Conservation (phyloP, 768 basidiomycete genomes). For the Kwoniella dejecticola region DNA sequence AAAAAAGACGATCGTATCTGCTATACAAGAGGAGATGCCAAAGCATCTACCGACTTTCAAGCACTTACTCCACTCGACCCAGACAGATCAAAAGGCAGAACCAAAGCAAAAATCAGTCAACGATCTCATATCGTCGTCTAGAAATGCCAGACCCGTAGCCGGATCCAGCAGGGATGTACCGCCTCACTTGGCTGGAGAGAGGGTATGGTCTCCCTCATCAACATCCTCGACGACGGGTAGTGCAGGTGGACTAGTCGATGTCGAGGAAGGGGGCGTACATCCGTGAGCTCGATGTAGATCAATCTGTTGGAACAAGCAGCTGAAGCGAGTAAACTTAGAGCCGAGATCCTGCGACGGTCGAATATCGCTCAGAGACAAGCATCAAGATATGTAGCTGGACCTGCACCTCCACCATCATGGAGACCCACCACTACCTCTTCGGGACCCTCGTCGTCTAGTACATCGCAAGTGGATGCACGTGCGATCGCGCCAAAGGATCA, state of each 20-base stretch:
- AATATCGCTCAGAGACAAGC: constrained; percentile 28
- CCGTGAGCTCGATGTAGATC: constrained; percentile 27
- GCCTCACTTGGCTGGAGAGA: background rate
- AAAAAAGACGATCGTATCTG: too few relatives aligned
- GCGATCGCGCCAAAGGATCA: background rate
- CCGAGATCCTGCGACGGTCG: constrained; percentile 31
- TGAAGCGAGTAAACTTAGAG: constrained; percentile 17
- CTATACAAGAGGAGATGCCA: constrained; percentile 36
- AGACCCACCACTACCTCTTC: constrained; percentile 1
- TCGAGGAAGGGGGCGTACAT: constrained; percentile 31
- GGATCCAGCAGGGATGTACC: too few relatives aligned
- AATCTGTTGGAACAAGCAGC: background rate
- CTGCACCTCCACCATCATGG: constrained; percentile 44
- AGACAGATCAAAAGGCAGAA: constrained; percentile 2
- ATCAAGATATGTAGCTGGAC: constrained; percentile 34
- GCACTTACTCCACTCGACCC: constrained; percentile 33
- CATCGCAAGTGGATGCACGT: background rate
- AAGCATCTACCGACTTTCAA: constrained; percentile 49
- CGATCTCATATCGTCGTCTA: constrained; percentile 29
- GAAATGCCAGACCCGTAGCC: constrained; percentile 3
- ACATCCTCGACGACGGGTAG: background rate
- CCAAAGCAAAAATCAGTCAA: constrained; percentile 31
- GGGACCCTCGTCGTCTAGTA: background rate
- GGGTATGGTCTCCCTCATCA: constrained; percentile 20
- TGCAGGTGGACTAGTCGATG: constrained; percentile 20